Conservation (phyloP, 2,329 filamentous ascomycete species). For the Colletotrichum tofieldiae region DNA sequence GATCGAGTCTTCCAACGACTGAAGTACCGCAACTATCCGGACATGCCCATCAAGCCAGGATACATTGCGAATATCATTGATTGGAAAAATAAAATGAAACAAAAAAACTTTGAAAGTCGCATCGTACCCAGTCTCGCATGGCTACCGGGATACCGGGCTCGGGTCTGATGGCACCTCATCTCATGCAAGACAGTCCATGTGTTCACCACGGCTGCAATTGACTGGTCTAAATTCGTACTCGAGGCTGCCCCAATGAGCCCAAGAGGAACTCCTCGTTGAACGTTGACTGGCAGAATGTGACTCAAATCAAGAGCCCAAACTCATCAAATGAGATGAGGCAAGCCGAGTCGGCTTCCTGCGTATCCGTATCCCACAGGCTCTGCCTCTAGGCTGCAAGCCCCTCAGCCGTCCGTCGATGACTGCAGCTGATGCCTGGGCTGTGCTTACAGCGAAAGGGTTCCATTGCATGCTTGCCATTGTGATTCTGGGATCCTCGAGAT, state of each 20-base stretch:
- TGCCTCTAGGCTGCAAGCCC: not conserved
- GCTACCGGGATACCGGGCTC: conserved; percentile 2
- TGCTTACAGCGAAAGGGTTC: not conserved
- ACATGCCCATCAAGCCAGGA: not conserved
- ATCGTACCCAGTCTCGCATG: not conserved
- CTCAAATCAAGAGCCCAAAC: not conserved
- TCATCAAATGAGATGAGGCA: conserved; percentile 3
- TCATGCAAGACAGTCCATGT: conserved; percentile 37
- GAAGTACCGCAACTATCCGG: not conserved
- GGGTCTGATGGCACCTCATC: conserved; percentile 14
- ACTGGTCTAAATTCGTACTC: conserved; percentile 20
- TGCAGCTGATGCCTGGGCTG: conserved; percentile 25
- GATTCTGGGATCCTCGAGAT: conserved; percentile 16
- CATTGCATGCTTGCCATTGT: conserved; percentile 7
- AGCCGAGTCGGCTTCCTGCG: not conserved
- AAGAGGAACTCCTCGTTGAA: conserved; percentile 1
- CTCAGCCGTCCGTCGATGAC: conserved; percentile 2
- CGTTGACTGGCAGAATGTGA: conserved; percentile 11
- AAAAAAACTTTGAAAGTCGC: not conserved
- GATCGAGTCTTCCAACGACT: not conserved
- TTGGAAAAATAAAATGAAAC: not conserved
- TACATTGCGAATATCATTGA: too few species aligned
- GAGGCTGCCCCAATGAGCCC: not conserved
- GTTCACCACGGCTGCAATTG: conserved; percentile 9
- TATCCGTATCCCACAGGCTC: not conserved